Percentiles rank a stretch among this genome's conserved stretches.
phyloP scores from a whole-genome alignment of 306 rosid species.

The Elaeagnus macrophylla region DNA sequence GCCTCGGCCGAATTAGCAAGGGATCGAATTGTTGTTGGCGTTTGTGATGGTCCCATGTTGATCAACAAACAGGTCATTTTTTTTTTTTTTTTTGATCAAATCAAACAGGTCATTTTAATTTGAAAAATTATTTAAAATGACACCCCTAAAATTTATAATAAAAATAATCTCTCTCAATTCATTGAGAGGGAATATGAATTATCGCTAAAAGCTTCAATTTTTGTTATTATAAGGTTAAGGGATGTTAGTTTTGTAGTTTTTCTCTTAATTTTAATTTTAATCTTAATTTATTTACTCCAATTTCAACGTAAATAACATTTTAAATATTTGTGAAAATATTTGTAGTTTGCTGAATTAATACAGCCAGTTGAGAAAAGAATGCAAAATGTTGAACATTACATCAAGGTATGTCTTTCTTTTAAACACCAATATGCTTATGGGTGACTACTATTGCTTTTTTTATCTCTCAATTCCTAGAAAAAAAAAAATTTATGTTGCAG shows the following conservation, averaged over 20 bases:
- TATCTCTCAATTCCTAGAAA: constrained; percentile 7
- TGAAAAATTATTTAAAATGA: too few species aligned
- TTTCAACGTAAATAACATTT: background rate
- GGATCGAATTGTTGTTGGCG: constrained; percentile 62
- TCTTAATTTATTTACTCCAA: background rate
- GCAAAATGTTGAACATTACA: constrained; percentile 47
- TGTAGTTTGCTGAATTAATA: constrained; percentile 72
- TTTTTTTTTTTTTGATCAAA: constrained; percentile 1
- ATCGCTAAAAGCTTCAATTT: too few species aligned
- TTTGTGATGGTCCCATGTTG: constrained; percentile 88
- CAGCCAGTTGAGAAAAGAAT: constrained; percentile 71
- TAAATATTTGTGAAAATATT: constrained; percentile 2
- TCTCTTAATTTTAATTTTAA: too few species aligned
- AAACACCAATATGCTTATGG: background rate
- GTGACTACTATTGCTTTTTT: background rate
- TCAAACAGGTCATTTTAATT: too few species aligned
- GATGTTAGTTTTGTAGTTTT: too few species aligned
- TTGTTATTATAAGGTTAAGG: too few species aligned
- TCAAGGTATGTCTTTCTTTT: constrained; percentile 46
- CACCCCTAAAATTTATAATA: too few species aligned
- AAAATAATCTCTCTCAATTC: too few species aligned
- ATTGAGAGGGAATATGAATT: too few species aligned
- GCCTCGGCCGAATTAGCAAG: constrained; percentile 61
- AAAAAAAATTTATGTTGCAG: constrained; percentile 26
- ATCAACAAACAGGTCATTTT: constrained; percentile 52